Evolutionary conservation across 306 rosid species (phyloP), one percentile per base, ranked within the genome.

Genomic region (Adenanthera pavonina): DNA sequence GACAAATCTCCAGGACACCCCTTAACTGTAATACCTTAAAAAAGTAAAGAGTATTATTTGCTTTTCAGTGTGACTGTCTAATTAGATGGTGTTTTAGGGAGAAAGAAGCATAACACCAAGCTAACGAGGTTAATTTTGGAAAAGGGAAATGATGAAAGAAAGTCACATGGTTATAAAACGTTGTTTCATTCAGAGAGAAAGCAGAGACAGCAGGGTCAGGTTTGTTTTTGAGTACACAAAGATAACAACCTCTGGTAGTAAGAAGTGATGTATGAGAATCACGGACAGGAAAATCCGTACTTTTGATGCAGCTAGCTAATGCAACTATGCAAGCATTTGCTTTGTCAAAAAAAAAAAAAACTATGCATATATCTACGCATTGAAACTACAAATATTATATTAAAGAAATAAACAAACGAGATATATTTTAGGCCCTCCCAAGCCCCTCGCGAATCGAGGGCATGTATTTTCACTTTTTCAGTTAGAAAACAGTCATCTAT

Each of bases 171-270:
- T 72, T 81, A 84, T 76, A 81, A 77, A 84, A 51, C 61, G 83
- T 81, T 33, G 25, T 75, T 72, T 75, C 76, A 66, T 33, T 62
- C 43, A 79, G 62, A 68, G 35, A 76, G 61, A 59, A 59, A 62
- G 8, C 25, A 41, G 35, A 73, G 66, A n/a, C 67, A 71, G 80
- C 56, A 83, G 79, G 66, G 85, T 76, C 78, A 82, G 85, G 84
- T 86, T 88, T 88, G 91, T 86, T 88, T 87, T 82, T 72, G 85
- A 87, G 92, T 85, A 91, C 93, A 87, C 94, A 83, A 85, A 86
- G 90, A 92, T 94, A 92, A 92, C 94, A 89, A 92, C 84, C 89
- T 94, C 90, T 87, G 92, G 76, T 92, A 86, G 88, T 88, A 30
- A 44, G 87, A 87, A 59, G 67, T 87, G 84, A 83, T 69, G 86